Base-by-base conservation (phyloP, 176 grass and related monocot genomes). In the Eremochloa ophiuroides region DNA sequence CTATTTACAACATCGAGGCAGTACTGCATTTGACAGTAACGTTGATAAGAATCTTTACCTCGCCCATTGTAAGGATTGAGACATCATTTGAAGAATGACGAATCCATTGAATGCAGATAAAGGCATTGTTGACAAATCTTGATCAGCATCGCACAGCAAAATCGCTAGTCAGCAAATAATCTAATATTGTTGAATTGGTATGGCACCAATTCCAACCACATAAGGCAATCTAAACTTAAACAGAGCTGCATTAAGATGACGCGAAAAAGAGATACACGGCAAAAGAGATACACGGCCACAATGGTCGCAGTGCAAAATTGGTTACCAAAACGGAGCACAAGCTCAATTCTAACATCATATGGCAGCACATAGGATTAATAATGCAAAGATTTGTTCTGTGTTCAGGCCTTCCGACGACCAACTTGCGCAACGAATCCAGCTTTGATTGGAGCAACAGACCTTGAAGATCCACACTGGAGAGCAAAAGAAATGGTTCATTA, bases 401-500 rank as follows among this genome's bases (percentile, higher is more conserved):
- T 79, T 86, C 79, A 87, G 22, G 88, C 88, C 72, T 88, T 93
- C 30, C 84, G 84, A 25, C 86, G 88, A 6, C 72, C 92, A 29
- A 98, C 88, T 60, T 85, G 88, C 4, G 90, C 90, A n/a, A 94
- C 82, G 38, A 88, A 94, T 58, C 95, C 84, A 89, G 84, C 76
- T 64, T 85, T 95, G 70, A 93, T 98, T 20, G 90, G 88, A 29
- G 86, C 86, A 13, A 98, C 95, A 4, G 95, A 88, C 47, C 90
- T 89, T 64, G 92, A 88, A 11, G 90, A 95, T 20, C 95, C 95
- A 93, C 95, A 95, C 95, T 93, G 43, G 44, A 83, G 9, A 79
- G 18, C 67, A 48, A 60, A 80, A 25, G 75, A 58, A 64, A 28
- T 44, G n/a, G 27, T 17, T 56, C 16, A 26, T 46, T 75, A 87